Base-by-base conservation (phyloP, 2,329 filamentous ascomycete species). In the Aspergillus sp. region DNA sequence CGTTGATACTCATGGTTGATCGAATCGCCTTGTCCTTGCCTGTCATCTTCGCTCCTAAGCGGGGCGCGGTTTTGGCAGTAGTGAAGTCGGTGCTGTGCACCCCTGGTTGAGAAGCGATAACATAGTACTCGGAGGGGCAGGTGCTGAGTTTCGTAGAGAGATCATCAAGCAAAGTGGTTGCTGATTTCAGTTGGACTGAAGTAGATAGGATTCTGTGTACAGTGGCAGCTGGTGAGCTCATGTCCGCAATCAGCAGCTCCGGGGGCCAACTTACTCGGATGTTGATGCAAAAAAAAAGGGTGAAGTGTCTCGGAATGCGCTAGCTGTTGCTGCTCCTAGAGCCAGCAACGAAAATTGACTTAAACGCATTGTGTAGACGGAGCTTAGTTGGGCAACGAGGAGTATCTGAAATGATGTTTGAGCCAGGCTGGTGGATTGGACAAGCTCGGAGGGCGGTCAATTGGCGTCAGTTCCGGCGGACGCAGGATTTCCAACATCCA, bases 221-320 rank as follows among this genome's bases (percentile, higher is more conserved):
- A 30, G 27, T 30, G 53, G 57, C 51, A 58, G 54, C 56, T 58
- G 49, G 60, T 73, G 72, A 70, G 66, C 65, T 63, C 22, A 24
- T 68, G 39, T 40, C 22, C 40, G 42, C 40, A 53, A 56, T 40
- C 46, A 44, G 19, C 52, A 47, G 60, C 56, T 51, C 61, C 33
- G 53, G 22, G 44, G 51, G 44, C 22, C 41, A 62, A 65, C 88
- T 69, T 87, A 96, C 93, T 87, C 80, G 61, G 89, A 84, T 46
- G 89, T 93, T 33, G 93, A 97, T 74, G 96, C 88, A 64, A 97
- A 79, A 72, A 96, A 84, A 75, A 96, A 95, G 17, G 95, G 93
- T 54, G 91, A 93, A 2, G 93, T 91, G 75, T 96, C 89, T 62
- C 85, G 86, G 74, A 96, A 95, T 24, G 91, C 93, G 61, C 86